Conservation (phyloP, 2,329 filamentous ascomycete genomes). For the Talaromyces atroroseus region DNA sequence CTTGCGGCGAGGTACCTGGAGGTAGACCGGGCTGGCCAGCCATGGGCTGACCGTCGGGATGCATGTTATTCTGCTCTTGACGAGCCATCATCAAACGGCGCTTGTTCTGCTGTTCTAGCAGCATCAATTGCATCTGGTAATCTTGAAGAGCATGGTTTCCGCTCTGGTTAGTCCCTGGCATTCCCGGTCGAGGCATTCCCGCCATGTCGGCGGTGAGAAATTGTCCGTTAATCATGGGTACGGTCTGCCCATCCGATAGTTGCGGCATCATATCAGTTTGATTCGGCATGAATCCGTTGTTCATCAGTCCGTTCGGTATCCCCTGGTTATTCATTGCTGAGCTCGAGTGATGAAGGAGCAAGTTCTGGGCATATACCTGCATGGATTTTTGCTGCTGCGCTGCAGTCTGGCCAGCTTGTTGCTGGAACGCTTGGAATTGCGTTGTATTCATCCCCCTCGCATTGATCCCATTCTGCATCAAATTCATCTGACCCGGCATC, state of each 20-base stretch:
- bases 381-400: slow-evolving; percentile 69
- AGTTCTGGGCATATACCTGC: slow-evolving; percentile 77
- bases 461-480: slow-evolving; percentile 65
- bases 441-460: slow-evolving; percentile 65
- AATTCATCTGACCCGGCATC: slow-evolving; percentile 61
- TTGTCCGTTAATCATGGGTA: slow-evolving; percentile 37
- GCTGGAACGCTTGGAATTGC: slow-evolving; percentile 65
- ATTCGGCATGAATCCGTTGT: slow-evolving; percentile 59
- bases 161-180: slow-evolving; percentile 38
- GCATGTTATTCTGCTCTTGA: slow-evolving; percentile 61
- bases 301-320: slow-evolving; percentile 67
- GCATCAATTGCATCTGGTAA: slow-evolving; percentile 66
- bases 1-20: slow-evolving; percentile 53
- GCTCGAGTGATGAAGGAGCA: slow-evolving; percentile 72
- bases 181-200: slow-evolving; percentile 29
- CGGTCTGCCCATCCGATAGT: slow-evolving; percentile 56
- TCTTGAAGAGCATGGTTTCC: slow-evolving; percentile 62
- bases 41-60: slow-evolving; percentile 46
- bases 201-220: slow-evolving; percentile 61
- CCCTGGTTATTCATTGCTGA: slow-evolving; percentile 74
- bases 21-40: slow-evolving; percentile 44
- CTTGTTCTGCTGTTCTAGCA: slow-evolving; percentile 65
- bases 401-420: slow-evolving; percentile 50
- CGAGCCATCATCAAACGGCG: slow-evolving; percentile 61
- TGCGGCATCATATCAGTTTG: slow-evolving; percentile 79